Evolutionary conservation across 805 yeast genomes (phyloP).

Genomic region (Saitoella complicata): DNA sequence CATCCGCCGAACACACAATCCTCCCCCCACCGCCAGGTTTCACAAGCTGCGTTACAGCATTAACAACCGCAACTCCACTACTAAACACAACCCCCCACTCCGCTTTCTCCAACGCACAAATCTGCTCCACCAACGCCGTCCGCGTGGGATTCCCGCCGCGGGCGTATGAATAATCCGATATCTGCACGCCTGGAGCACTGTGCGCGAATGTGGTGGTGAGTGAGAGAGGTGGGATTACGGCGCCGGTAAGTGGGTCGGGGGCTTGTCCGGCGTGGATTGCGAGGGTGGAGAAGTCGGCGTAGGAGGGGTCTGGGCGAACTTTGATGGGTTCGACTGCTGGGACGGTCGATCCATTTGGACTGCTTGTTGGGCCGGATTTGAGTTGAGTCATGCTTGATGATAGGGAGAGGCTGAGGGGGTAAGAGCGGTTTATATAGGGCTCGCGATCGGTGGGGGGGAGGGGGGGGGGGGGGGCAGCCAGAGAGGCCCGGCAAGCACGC

Average conservation of each 20-base stretch:
- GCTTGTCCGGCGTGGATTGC: conserved; percentile 76
- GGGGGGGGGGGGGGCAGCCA: too few relatives aligned
- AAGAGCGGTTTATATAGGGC: too few relatives aligned
- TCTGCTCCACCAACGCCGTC: conserved; percentile 58
- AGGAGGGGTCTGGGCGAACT: too few relatives aligned
- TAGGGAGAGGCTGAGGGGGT: too few relatives aligned
- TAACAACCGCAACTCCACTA: conserved; percentile 79
- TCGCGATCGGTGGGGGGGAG: too few relatives aligned
- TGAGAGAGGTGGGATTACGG: conserved; percentile 73
- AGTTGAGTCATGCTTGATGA: too few relatives aligned
- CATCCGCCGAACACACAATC: conserved; percentile 36
- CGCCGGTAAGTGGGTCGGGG: conserved; percentile 60
- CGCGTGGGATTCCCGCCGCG: conserved; percentile 80
- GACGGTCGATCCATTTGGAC: too few relatives aligned
- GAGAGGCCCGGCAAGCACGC: too few relatives aligned
- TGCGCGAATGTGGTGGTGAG: conserved; percentile 77
- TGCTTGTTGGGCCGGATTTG: neutral
- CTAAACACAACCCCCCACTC: conserved; percentile 60
- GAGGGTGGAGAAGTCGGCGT: conserved; percentile 46
- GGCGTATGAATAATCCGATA: conserved; percentile 70
- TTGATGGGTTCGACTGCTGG: neutral
- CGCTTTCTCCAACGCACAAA: conserved; percentile 66
- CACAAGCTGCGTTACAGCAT: conserved; percentile 56
- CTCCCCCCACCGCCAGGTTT: conserved; percentile 36
- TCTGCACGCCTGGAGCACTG: conserved; percentile 55